Evolutionary conservation across 441 rosid genomes (phyloP).

Genomic region (Corymbia citriodora): DNA sequence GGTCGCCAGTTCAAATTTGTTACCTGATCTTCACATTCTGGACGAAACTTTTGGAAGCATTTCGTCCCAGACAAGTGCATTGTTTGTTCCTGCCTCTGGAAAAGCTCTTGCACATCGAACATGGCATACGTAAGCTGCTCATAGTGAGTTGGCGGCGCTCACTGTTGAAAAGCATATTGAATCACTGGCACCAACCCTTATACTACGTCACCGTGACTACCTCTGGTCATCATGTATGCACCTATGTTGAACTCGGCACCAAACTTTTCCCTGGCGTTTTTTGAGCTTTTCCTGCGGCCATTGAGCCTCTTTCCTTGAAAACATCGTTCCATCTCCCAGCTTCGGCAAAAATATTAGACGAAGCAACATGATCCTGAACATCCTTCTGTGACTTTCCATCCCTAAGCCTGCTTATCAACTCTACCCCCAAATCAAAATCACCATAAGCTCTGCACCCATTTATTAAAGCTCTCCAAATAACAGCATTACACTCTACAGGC

Average conservation of each 20-base stretch:
- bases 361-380: conserved; percentile 19
- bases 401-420: conserved; percentile 2
- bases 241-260: neutral
- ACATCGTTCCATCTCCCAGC: conserved; percentile 29
- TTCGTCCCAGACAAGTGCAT: neutral
- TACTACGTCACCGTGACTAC: neutral
- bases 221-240: neutral
- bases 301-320: conserved; percentile 16
- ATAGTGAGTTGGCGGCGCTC: neutral
- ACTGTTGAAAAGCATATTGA: neutral
- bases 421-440: conserved; percentile 19
- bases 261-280: neutral
- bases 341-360: conserved; percentile 23
- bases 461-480: conserved; percentile 23
- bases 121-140: neutral
- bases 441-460: conserved; percentile 27
- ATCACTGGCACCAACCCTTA: neutral
- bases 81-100: neutral
- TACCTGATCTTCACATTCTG: neutral
- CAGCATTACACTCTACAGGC: conserved; percentile 23
- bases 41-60: neutral
- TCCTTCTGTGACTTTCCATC: neutral
- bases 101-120: neutral
- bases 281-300: neutral
- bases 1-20: neutral